Evolutionary conservation across 441 rosid genomes (phyloP).

Genomic region (Euphorbia schlechtendalii): DNA sequence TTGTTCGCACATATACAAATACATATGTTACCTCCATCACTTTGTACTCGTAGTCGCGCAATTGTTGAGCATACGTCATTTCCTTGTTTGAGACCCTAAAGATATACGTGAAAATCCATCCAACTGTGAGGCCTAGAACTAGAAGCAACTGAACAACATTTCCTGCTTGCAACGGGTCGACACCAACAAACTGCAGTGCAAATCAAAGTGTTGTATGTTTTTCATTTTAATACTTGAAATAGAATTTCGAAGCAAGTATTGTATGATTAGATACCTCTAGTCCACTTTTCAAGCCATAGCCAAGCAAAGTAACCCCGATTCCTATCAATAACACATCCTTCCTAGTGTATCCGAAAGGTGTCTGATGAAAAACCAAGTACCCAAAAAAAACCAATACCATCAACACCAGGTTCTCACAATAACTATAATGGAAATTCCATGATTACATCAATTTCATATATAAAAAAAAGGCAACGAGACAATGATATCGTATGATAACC

Average conservation of each 20-base stretch:
- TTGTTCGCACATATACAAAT: background rate
- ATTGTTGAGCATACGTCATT: slow-evolving; percentile 90
- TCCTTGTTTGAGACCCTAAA: slow-evolving; percentile 93
- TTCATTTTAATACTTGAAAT: slow-evolving; percentile 1
- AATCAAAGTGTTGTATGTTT: background rate
- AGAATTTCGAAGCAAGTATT: slow-evolving; percentile 1
- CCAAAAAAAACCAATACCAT: slow-evolving; percentile 6
- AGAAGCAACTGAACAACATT: slow-evolving; percentile 73
- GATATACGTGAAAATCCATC: slow-evolving; percentile 88
- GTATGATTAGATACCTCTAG: slow-evolving; percentile 52
- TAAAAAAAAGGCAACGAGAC: background rate
- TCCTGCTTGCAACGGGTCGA: slow-evolving; percentile 88
- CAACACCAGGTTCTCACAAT: slow-evolving; percentile 1
- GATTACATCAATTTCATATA: background rate
- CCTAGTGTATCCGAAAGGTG: slow-evolving; percentile 79
- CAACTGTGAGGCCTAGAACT: slow-evolving; percentile 79
- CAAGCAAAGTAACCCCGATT: slow-evolving; percentile 63
- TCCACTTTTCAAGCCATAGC: slow-evolving; percentile 75
- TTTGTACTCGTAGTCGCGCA: slow-evolving; percentile 83
- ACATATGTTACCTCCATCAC: slow-evolving; percentile 87
- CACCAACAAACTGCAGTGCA: slow-evolving; percentile 61
- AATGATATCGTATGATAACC: background rate
- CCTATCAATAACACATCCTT: slow-evolving; percentile 88
- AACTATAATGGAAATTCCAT: slow-evolving; percentile 1
- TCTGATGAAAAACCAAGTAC: slow-evolving; percentile 28